Evolutionary conservation across 1,284 basidiomycete species (phyloP).

Genomic region (Ceratobasidium sp.): DNA sequence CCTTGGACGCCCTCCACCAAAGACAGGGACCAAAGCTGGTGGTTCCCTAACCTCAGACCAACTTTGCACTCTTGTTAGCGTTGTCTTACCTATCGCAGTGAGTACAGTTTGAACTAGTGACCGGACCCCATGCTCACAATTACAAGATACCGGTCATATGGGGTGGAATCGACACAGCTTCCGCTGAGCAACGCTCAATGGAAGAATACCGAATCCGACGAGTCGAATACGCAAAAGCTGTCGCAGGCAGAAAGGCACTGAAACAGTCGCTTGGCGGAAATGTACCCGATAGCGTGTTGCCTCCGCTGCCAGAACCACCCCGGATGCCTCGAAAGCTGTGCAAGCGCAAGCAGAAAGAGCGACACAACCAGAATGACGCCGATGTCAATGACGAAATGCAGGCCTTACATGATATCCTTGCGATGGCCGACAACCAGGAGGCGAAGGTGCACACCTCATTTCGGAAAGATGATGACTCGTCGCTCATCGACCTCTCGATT

Average conservation of each 20-base stretch:
- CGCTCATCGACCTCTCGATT: conserved; percentile 15
- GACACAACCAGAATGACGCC: neutral
- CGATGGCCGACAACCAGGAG: conserved; percentile 7
- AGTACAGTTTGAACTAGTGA: too few species aligned
- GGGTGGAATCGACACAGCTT: conserved; percentile 14
- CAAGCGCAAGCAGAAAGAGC: neutral
- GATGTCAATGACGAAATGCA: too few species aligned
- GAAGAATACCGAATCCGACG: conserved; percentile 20
- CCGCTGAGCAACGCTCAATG: conserved; percentile 23
- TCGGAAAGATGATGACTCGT: conserved; percentile 2
- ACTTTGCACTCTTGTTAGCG: conserved; percentile 6
- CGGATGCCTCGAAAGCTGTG: conserved; percentile 7
- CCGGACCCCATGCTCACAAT: too few species aligned
- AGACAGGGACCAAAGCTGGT: conserved; percentile 31
- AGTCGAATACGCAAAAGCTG: conserved; percentile 7
- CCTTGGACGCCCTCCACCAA: conserved; percentile 30
- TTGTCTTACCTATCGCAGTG: conserved; percentile 43
- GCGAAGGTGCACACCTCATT: conserved; percentile 10
- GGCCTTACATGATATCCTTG: neutral
- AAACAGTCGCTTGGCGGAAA: neutral
- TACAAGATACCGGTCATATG: conserved; percentile 35
- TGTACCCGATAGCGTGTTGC: neutral
- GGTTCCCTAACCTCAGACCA: conserved; percentile 38
- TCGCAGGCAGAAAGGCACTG: neutral
- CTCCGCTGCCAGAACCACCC: conserved; percentile 16